Evolutionary conservation across 352 stramenopile genomes (phyloP).

Genomic region (Globisporangium paroecandrum): DNA sequence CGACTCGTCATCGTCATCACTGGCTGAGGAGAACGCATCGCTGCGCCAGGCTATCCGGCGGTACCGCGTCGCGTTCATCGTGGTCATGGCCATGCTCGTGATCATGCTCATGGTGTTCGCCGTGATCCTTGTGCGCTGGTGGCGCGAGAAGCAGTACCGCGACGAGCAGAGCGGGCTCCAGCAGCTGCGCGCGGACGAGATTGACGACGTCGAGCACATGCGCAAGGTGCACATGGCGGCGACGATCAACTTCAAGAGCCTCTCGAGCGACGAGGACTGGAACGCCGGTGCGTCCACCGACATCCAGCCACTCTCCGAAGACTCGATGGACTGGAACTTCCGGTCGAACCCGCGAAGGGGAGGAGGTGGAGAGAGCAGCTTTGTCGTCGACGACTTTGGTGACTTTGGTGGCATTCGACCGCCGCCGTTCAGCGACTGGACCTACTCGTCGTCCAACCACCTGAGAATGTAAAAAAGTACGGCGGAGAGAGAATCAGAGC

Average conservation of each 20-base stretch:
- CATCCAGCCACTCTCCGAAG: constrained; percentile 2
- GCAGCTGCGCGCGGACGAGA: constrained; percentile 1
- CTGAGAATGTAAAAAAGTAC: constrained; percentile 12
- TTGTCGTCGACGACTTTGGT: not conserved
- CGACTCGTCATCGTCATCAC: constrained; percentile 10
- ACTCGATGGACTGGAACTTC: constrained; percentile 21
- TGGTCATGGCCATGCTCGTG: constrained; percentile 8
- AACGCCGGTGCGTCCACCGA: not conserved
- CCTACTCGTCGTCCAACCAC: constrained; percentile 18
- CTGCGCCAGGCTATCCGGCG: not conserved
- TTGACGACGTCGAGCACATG: not conserved
- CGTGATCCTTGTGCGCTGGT: constrained; percentile 14
- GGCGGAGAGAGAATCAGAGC: not conserved
- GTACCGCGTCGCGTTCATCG: constrained; percentile 16
- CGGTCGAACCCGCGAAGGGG: constrained; percentile 8
- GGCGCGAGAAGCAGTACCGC: constrained; percentile 19
- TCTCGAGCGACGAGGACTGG: constrained; percentile 15
- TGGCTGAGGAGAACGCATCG: constrained; percentile 16
- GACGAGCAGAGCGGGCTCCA: constrained; percentile 10
- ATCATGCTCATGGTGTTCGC: constrained; percentile 12
- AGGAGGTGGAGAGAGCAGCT: not conserved
- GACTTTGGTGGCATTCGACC: not conserved
- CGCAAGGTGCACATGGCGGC: constrained; percentile 7
- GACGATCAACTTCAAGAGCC: constrained; percentile 12
- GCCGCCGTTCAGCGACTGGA: constrained; percentile 18